These are phyloP conservation scores for Fennellomyces sp. DNA, from an alignment of 371 early-diverging fungal species.

Conservation along the genomic window DNA sequence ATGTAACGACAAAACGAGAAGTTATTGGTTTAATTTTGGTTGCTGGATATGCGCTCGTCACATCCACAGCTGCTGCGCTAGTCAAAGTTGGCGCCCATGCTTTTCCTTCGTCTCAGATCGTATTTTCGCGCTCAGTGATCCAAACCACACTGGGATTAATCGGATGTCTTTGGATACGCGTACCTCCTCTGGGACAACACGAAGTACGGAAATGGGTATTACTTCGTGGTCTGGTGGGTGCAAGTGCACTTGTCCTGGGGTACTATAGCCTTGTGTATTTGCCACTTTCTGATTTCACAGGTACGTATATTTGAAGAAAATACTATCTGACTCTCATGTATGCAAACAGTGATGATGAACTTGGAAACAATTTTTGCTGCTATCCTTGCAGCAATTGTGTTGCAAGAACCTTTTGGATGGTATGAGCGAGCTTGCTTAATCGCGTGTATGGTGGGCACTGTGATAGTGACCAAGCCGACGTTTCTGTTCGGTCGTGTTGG, in stretches of 20 bases:
- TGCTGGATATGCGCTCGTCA: constrained; percentile 67
- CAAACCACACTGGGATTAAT: constrained; percentile 61
- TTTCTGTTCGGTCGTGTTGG: constrained; percentile 43
- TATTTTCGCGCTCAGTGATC: constrained; percentile 67
- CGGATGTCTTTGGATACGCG: constrained; percentile 45
- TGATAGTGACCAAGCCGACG: constrained; percentile 64
- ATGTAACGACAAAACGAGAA: no score
- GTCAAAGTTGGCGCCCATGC: constrained; percentile 60
- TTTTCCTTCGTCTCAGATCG: constrained; percentile 71
- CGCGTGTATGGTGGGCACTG: constrained; percentile 65
- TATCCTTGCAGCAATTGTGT: constrained; percentile 57
- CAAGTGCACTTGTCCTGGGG: constrained; percentile 68
- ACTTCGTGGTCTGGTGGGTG: constrained; percentile 66
- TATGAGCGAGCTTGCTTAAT: constrained; percentile 57
- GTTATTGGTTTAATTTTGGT: constrained; percentile 47
- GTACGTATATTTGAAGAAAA: constrained; percentile 18
- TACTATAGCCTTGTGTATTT: constrained; percentile 65
- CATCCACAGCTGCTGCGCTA: constrained; percentile 66
- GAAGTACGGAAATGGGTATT: constrained; percentile 56
- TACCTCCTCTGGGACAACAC: constrained; percentile 60
- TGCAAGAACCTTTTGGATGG: constrained; percentile 62
- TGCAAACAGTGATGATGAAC: constrained; percentile 76
- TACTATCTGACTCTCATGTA: no score
- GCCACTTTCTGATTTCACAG: constrained; percentile 78
- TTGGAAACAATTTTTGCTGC: constrained; percentile 76